Percentiles rank a stretch among this genome's conserved stretches.
Conservation (phyloP, 768 basidiomycete genomes). For the Boletellus ananiceps region DNA sequence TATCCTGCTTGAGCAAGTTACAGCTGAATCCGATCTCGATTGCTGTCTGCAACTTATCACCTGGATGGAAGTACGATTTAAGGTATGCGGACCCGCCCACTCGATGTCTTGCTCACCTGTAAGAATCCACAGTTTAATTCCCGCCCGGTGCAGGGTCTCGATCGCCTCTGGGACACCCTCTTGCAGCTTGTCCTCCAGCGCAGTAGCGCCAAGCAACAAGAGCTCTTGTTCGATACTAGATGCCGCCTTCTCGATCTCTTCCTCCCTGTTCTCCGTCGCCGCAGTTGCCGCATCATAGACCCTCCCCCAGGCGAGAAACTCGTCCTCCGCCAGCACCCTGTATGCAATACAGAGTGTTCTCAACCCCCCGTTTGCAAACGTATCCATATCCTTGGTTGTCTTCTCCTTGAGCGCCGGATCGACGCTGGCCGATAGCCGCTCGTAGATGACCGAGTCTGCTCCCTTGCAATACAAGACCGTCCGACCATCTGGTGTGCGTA, state of each 20-base stretch:
- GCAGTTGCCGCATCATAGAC: slow-evolving; percentile 80
- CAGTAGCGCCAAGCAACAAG: slow-evolving; percentile 88
- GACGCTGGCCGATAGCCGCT: slow-evolving; percentile 72
- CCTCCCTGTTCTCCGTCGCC: slow-evolving; percentile 76
- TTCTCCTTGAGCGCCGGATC: slow-evolving; percentile 68
- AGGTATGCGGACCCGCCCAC: not conserved
- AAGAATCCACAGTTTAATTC: slow-evolving; percentile 97
- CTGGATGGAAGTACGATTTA: slow-evolving; percentile 32
- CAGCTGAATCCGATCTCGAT: slow-evolving; percentile 97
- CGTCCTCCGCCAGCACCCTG: slow-evolving; percentile 71
- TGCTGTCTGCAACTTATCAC: slow-evolving; percentile 96
- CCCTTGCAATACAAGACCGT: slow-evolving; percentile 91
- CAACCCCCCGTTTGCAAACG: slow-evolving; percentile 88
- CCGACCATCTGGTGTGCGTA: slow-evolving; percentile 78
- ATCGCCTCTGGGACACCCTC: slow-evolving; percentile 97
- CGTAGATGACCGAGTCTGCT: slow-evolving; percentile 94
- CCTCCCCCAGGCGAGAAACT: slow-evolving; percentile 78
- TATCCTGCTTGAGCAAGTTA: slow-evolving; percentile 88
- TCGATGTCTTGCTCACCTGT: slow-evolving; percentile 54
- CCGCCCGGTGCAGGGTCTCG: slow-evolving; percentile 83
- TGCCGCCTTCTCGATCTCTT: slow-evolving; percentile 86
- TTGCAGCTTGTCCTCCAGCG: slow-evolving; percentile 95
- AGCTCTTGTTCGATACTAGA: slow-evolving; percentile 80
- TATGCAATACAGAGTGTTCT: slow-evolving; percentile 89
- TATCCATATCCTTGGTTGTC: slow-evolving; percentile 86